Percentiles rank a stretch among this genome's conserved stretches.
Evolutionary conservation across 192 early-diverging fungal genomes (phyloP).

Genomic region (Funneliformis geosporum): DNA sequence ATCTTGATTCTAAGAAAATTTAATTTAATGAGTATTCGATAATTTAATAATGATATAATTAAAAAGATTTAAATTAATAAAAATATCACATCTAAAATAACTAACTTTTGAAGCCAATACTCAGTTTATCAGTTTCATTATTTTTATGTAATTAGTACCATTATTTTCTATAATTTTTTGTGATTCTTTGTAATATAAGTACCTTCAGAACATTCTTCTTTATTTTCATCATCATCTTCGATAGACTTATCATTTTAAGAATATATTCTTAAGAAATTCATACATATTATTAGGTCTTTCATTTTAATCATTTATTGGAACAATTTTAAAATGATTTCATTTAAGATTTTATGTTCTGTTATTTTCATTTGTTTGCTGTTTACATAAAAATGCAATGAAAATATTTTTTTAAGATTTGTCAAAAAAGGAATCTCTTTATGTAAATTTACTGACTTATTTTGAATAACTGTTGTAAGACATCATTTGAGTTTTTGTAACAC

Average conservation of each 20-base stretch:
- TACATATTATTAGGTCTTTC: background rate
- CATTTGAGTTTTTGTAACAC: too few species aligned
- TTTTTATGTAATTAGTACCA: background rate
- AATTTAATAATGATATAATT: too few species aligned
- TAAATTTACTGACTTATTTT: too few species aligned
- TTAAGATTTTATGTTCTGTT: too few species aligned
- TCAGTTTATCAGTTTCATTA: background rate
- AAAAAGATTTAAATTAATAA: background rate
- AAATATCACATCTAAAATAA: background rate
- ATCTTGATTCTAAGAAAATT: background rate
- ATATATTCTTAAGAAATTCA: background rate
- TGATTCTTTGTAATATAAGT: background rate
- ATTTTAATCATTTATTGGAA: background rate
- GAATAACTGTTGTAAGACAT: too few species aligned
- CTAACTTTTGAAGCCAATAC: background rate
- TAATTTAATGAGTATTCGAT: background rate
- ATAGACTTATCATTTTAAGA: background rate
- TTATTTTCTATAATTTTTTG: background rate
- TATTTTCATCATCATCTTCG: background rate
- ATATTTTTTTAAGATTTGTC: too few species aligned
- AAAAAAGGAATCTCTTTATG: too few species aligned
- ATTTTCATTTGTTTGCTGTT: too few species aligned
- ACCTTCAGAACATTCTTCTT: background rate
- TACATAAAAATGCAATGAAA: too few species aligned
- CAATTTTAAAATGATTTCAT: too few species aligned